Evolutionary conservation across 208 protist genomes (phyloP), one percentile per base, ranked within the genome.

Genomic region (Strigomonas culicis): DNA sequence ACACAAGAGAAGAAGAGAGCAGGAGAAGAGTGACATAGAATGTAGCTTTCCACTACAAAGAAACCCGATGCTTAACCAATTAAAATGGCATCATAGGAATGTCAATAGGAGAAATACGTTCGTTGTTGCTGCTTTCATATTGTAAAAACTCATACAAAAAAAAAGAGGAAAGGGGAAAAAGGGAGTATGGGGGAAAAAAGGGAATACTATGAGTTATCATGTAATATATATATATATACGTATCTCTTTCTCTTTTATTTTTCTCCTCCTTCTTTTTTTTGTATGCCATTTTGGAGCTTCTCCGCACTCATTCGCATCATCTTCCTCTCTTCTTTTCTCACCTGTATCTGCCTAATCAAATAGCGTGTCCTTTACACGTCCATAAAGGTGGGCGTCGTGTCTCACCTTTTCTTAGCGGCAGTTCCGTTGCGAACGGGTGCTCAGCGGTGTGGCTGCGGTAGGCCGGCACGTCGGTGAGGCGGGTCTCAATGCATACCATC

Each of bases 321-420:
- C n/a, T n/a, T n/a, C n/a, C n/a, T n/a, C n/a, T n/a, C n/a, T n/a
- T n/a, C n/a, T n/a, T n/a, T n/a, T n/a, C n/a, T n/a, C n/a, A n/a
- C n/a, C n/a, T n/a, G n/a, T n/a, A n/a, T n/a, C n/a, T n/a, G n/a
- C n/a, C 31, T 59, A 21, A 4, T 7, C 60, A 68, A 21, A 59
- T 46, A 59, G 58, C 39, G 49, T 93, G 87, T 2, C 87, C 87
- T 7, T 74, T 71, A 64, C 87, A 93, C 4, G 82, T 71, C 89
- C 89, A 95, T 34, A 95, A 61, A 36, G 89, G 89, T 43, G 85
- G 86, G 4, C 89, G 75, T 6, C 71, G 74, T 47, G 36, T 71
- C 32, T 89, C 81, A 24, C 56, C 70, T 0, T 41, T 7, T 6
- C 47, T 30, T 8, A 78, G 53, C 10, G 87, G 87, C 15, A 93